A percentile compares a stretch with the other conserved stretches of the same genome.
Evolutionary conservation across 495 filamentous ascomycete genomes (phyloP).

Genomic region (Aspergillus mulundensis): DNA sequence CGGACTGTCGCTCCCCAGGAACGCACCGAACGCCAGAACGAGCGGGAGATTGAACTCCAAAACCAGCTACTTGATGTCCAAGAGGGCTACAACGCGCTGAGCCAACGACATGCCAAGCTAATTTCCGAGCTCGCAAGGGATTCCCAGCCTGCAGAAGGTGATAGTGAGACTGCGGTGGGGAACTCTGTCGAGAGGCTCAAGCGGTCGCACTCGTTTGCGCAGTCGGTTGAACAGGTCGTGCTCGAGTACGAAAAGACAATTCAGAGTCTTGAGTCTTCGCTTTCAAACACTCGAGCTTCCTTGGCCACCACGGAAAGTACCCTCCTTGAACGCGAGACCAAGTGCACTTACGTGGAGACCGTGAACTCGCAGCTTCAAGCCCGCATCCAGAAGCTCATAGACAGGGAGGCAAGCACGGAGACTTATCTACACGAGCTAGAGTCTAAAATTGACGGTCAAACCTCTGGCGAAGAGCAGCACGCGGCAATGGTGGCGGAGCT

Average conservation of each 20-base stretch:
- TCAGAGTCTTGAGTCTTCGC: constrained; percentile 83
- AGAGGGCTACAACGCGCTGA: constrained; percentile 90
- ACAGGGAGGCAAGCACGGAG: constrained; percentile 86
- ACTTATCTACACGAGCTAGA: constrained; percentile 89
- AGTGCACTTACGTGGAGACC: constrained; percentile 86
- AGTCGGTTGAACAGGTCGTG: constrained; percentile 92
- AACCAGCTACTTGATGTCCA: constrained; percentile 90
- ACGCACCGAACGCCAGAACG: constrained; percentile 72
- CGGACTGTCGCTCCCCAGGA: constrained; percentile 59
- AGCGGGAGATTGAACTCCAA: constrained; percentile 84
- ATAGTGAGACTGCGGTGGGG: constrained; percentile 55
- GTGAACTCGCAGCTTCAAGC: constrained; percentile 84
- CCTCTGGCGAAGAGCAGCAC: constrained; percentile 90
- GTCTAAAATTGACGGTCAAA: constrained; percentile 80
- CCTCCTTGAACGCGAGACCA: constrained; percentile 88
- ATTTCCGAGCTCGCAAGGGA: constrained; percentile 92
- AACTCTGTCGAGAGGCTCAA: constrained; percentile 85
- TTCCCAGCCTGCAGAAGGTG: constrained; percentile 56
- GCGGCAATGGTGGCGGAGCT: constrained; percentile 78
- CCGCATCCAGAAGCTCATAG: constrained; percentile 81
- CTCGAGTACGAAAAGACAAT: constrained; percentile 99
- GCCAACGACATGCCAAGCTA: constrained; percentile 86
- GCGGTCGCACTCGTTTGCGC: constrained; percentile 88
- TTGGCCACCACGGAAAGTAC: constrained; percentile 79
- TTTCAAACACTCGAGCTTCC: constrained; percentile 83